phyloP scores from a whole-genome alignment of 768 basidiomycete genomes.

The Psilocybe sp. region DNA sequence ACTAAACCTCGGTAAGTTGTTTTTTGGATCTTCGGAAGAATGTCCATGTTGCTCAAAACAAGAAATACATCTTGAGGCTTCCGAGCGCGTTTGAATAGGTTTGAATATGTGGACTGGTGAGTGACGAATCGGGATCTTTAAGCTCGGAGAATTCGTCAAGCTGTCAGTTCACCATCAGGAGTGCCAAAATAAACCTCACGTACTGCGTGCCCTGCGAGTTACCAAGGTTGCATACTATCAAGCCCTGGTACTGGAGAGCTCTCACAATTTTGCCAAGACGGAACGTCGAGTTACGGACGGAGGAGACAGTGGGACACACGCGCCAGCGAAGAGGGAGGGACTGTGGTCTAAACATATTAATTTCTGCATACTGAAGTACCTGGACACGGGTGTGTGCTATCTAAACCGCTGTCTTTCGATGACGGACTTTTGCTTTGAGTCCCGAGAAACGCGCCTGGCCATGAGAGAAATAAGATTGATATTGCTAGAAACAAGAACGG shows the following conservation, averaged over 20 bases:
- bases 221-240: too few species aligned
- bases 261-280: too few species aligned
- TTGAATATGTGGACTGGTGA: too few species aligned
- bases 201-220: too few species aligned
- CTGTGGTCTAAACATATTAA: too few species aligned
- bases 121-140: neutral
- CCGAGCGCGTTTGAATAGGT: too few species aligned
- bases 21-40: constrained; percentile 21
- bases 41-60: neutral
- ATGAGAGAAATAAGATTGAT: constrained; percentile 3
- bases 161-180: neutral
- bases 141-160: neutral
- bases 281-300: too few species aligned
- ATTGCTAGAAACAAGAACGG: neutral
- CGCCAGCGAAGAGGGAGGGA: neutral
- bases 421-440: constrained; percentile 71
- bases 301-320: too few species aligned
- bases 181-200: neutral
- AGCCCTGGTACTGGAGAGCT: too few species aligned
- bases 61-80: too few species aligned
- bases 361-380: too few species aligned
- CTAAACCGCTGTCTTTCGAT: constrained; percentile 70
- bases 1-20: constrained; percentile 19
- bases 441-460: constrained; percentile 75
- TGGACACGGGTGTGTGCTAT: constrained; percentile 23